These are phyloP conservation scores for Neoascochyta sp. DNA, from an alignment of 2,329 filamentous ascomycete species.

Conservation along the genomic window DNA sequence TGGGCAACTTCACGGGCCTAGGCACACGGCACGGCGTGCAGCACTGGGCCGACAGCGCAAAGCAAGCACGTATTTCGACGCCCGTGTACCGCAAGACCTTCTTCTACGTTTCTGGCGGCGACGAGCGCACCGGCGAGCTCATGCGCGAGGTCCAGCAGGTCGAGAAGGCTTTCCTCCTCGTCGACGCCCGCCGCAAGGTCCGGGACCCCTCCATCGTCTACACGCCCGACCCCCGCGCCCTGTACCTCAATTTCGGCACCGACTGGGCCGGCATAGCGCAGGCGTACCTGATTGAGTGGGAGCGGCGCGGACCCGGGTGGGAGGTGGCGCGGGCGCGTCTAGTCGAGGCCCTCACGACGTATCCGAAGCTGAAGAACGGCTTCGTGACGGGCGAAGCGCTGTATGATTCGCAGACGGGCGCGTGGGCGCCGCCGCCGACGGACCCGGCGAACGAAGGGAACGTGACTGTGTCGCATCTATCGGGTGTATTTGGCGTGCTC, in stretches of 20 bases:
- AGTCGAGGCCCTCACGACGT: constrained; percentile 48
- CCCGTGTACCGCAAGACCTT: constrained; percentile 57
- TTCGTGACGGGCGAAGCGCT: constrained; percentile 56
- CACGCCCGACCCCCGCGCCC: constrained; percentile 39
- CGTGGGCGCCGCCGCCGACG: constrained; percentile 50
- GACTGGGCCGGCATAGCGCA: constrained; percentile 58
- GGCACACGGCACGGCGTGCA: constrained; percentile 62
- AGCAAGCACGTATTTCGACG: constrained; percentile 60
- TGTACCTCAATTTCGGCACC: constrained; percentile 55
- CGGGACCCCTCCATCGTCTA: constrained; percentile 52
- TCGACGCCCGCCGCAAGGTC: constrained; percentile 59
- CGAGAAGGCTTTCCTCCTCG: constrained; percentile 50
- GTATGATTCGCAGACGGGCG: constrained; percentile 51
- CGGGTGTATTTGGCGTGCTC: constrained; percentile 56
- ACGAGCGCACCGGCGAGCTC: constrained; percentile 56
- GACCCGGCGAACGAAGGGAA: constrained; percentile 52
- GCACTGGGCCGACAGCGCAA: constrained; percentile 59
- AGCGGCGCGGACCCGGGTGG: constrained; percentile 54
- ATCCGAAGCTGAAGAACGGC: constrained; percentile 54
- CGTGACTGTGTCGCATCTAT: constrained; percentile 54
- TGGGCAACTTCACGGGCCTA: constrained; percentile 56
- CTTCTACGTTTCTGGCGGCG: constrained; percentile 54
- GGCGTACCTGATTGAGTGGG: constrained; percentile 59
- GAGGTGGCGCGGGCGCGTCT: constrained; percentile 53
- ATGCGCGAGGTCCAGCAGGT: constrained; percentile 52